Evolutionary conservation across 2,329 filamentous ascomycete genomes (phyloP).

Genomic region (Escovopsis sp.): DNA sequence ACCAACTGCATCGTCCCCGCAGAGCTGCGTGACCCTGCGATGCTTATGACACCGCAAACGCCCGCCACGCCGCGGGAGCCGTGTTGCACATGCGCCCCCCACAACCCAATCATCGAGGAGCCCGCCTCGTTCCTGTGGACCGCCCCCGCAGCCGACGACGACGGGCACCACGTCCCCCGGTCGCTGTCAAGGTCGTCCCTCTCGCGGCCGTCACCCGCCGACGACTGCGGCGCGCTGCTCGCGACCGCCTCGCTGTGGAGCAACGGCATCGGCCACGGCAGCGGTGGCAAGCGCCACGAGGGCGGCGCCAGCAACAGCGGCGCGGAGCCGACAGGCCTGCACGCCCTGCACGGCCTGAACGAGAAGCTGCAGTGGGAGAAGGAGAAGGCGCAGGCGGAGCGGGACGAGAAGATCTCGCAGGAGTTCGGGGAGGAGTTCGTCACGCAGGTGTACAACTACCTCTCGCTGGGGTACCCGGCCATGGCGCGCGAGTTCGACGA

Average conservation of each 20-base stretch:
- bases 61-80: conserved; percentile 24
- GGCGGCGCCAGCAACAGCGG: conserved; percentile 14
- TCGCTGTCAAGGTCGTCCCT: too few relatives aligned
- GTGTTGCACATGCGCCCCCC: conserved; percentile 23
- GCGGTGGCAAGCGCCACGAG: conserved; percentile 14
- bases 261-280: conserved; percentile 13
- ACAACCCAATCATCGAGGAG: conserved; percentile 26
- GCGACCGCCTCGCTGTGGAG: conserved; percentile 5
- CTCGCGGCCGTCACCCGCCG: too few relatives aligned
- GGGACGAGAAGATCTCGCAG: conserved; percentile 35
- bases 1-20: conserved; percentile 24
- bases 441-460: conserved; percentile 93
- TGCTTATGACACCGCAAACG: conserved; percentile 35
- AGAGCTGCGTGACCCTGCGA: conserved; percentile 28
- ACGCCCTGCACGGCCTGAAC: conserved; percentile 37
- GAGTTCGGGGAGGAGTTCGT: conserved; percentile 78
- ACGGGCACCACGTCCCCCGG: too few relatives aligned
- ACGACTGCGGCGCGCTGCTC: conserved; percentile 5
- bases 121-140: conserved; percentile 16
- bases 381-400: conserved; percentile 27
- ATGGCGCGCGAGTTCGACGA: conserved; percentile 70
- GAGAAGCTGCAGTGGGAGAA: conserved; percentile 35
- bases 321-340: conserved; percentile 26
- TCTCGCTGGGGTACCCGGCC: conserved; percentile 81
- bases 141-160: background rate